A percentile compares a stretch with the other conserved stretches of the same genome.
Conservation (phyloP, 495 filamentous ascomycete species). For the Neurospora sp. region DNA sequence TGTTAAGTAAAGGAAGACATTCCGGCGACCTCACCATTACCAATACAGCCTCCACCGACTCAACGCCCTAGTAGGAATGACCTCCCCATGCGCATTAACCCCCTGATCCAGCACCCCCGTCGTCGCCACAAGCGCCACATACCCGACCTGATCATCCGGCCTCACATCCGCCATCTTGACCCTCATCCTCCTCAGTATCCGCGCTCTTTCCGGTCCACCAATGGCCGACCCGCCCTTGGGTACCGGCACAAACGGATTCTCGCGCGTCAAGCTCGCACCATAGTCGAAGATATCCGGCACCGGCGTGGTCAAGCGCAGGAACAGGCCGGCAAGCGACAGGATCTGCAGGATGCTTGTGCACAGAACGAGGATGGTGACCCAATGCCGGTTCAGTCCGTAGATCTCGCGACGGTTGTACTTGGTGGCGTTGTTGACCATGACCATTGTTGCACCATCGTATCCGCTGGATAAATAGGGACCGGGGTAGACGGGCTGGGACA, state of each 20-base stretch:
- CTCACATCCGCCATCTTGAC: not conserved
- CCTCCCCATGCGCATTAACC: not conserved
- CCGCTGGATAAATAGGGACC: not conserved
- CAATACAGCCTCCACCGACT: not conserved
- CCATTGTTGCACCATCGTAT: not conserved
- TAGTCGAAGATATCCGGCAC: not conserved
- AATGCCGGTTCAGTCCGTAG: not conserved
- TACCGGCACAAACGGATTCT: not conserved
- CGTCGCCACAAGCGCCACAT: not conserved
- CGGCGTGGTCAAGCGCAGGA: not conserved
- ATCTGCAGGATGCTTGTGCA: not conserved
- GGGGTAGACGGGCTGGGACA: not conserved
- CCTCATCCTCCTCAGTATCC: not conserved
- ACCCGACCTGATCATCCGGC: not conserved
- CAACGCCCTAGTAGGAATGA: not conserved
- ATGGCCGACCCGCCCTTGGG: not conserved
- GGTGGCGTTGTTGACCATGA: not conserved
- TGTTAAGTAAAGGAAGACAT: too few relatives aligned
- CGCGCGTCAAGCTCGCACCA: not conserved
- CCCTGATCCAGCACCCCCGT: not conserved
- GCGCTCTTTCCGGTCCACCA: not conserved
- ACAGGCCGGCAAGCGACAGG: not conserved
- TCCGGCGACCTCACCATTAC: not conserved
- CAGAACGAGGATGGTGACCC: not conserved
- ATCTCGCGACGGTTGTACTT: not conserved